phyloP scores from a whole-genome alignment of 495 filamentous ascomycete genomes.

The Xylaria intraflava region DNA sequence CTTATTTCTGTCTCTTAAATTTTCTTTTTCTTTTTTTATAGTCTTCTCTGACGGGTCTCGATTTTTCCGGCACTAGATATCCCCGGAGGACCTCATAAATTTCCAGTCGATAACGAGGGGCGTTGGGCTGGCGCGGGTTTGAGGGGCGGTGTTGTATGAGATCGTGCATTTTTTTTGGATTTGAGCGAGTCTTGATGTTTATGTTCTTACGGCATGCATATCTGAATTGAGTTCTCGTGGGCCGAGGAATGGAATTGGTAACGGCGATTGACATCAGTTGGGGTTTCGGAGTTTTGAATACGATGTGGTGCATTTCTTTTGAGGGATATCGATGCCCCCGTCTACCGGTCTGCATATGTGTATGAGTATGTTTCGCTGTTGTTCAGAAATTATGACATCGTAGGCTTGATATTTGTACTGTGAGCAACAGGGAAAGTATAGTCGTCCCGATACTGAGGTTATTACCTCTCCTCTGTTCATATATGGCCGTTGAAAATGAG shows the following conservation, averaged over 20 bases:
- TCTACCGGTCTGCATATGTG: background rate
- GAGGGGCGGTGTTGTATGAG: too few relatives aligned
- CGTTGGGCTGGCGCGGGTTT: constrained; percentile 5
- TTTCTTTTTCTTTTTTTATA: background rate
- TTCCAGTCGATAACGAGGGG: constrained; percentile 6
- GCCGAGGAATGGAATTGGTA: background rate
- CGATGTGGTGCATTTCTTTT: background rate
- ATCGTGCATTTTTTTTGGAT: background rate
- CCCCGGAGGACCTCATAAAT: background rate
- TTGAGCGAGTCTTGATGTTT: background rate
- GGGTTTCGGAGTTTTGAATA: background rate
- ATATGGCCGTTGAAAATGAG: too few relatives aligned
- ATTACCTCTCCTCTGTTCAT: too few relatives aligned
- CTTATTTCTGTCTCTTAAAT: background rate
- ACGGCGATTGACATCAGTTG: background rate
- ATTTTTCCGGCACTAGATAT: constrained; percentile 1
- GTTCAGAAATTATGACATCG: too few relatives aligned
- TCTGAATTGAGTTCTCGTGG: background rate
- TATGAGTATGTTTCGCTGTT: background rate
- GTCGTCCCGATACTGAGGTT: too few relatives aligned
- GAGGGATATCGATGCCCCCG: background rate
- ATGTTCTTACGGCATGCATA: background rate
- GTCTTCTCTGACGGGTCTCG: background rate
- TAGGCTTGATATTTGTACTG: too few relatives aligned
- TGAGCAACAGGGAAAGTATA: too few relatives aligned